phyloP scores from a whole-genome alignment of 2,329 filamentous ascomycete species.

The Curvularia hawaiiensis region DNA sequence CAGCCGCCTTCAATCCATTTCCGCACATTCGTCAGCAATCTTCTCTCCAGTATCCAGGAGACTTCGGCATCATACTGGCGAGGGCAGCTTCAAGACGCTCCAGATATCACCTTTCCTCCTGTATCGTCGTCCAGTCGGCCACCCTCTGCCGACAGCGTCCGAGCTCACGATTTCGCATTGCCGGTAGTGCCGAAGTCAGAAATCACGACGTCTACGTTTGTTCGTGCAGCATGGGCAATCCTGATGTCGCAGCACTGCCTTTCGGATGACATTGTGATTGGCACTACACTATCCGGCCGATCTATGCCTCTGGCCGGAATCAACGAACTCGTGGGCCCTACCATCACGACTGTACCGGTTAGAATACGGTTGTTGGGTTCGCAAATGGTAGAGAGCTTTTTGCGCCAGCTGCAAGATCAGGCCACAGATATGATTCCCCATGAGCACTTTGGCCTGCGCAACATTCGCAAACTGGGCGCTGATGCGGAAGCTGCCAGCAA shows the following conservation, averaged over 20 bases:
- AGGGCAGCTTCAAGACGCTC: neutral
- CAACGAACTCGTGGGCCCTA: slow-evolving; percentile 47
- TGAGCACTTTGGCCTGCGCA: slow-evolving; percentile 39
- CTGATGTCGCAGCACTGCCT: neutral
- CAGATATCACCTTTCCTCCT: neutral
- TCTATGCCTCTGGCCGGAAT: slow-evolving; percentile 45
- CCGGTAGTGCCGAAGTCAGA: neutral
- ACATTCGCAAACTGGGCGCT: slow-evolving; percentile 20
- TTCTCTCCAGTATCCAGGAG: neutral
- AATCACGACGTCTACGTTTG: neutral
- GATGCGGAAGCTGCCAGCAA: neutral
- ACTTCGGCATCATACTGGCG: neutral
- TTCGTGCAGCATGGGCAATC: slow-evolving; percentile 1
- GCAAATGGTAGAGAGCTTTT: slow-evolving; percentile 18
- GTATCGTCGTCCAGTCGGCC: neutral
- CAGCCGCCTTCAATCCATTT: neutral
- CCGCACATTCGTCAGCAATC: neutral
- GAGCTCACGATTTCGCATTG: neutral
- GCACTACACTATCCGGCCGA: slow-evolving; percentile 45
- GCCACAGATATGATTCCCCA: slow-evolving; percentile 28
- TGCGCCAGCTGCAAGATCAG: slow-evolving; percentile 20
- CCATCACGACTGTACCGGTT: slow-evolving; percentile 47
- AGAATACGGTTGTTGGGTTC: slow-evolving; percentile 22
- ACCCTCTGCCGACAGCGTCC: neutral
- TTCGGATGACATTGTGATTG: slow-evolving; percentile 37